Evolutionary conservation across 2,329 filamentous ascomycete species (phyloP).

Genomic region (Chalara sp.): DNA sequence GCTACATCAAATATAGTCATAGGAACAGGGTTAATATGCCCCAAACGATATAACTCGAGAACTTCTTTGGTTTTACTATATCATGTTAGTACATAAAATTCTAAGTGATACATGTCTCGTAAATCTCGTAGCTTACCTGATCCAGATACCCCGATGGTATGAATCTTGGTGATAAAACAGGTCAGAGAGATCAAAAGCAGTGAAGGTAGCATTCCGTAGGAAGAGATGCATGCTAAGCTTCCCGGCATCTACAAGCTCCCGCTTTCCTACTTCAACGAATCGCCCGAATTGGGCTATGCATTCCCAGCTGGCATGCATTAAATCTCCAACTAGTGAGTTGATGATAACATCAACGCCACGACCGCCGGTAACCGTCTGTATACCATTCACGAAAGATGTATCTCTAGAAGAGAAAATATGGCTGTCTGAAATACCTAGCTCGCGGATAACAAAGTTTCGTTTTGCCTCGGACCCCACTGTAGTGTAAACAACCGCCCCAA

Average conservation of each 20-base stretch:
- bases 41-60: too few relatives aligned
- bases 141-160: too few relatives aligned
- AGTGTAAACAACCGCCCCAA: not conserved
- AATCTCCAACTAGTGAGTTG: not conserved
- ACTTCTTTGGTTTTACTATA: too few relatives aligned
- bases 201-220: too few relatives aligned
- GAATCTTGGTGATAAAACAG: too few relatives aligned
- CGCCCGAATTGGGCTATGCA: not conserved
- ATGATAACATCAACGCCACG: not conserved
- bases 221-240: too few relatives aligned
- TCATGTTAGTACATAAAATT: too few relatives aligned
- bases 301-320: not conserved
- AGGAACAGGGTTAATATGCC: too few relatives aligned
- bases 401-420: not conserved
- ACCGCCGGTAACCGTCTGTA: not conserved
- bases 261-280: not conserved
- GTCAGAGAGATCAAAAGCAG: too few relatives aligned
- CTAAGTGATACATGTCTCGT: too few relatives aligned
- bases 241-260: not conserved
- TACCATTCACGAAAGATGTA: not conserved
- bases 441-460: not conserved
- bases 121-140: too few relatives aligned
- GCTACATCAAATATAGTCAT: too few relatives aligned
- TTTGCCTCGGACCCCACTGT: not conserved
- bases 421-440: not conserved